Percentiles rank a stretch among this genome's conserved stretches.
Conservation (phyloP, 106 monocot genomes). For the Acorus calamus region DNA sequence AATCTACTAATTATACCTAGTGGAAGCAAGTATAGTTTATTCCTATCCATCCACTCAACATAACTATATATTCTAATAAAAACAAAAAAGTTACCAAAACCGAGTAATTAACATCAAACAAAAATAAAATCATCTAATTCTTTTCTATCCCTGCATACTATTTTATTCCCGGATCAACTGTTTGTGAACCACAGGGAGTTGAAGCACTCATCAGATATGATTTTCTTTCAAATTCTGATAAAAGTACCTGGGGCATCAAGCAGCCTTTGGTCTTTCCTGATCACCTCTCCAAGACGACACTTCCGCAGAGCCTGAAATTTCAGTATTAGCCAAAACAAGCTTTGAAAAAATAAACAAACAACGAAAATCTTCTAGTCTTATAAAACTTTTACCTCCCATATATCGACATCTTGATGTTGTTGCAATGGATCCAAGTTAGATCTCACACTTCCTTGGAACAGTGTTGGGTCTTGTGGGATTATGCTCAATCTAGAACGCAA, state of each 20-base stretch:
- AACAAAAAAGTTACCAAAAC: too few relatives aligned
- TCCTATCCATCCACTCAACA: too few relatives aligned
- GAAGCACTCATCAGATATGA: too few relatives aligned
- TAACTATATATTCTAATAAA: too few relatives aligned
- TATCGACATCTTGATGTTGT: constrained; percentile 56
- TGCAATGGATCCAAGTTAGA: constrained; percentile 74
- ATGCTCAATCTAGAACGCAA: constrained; percentile 71
- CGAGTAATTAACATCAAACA: too few relatives aligned
- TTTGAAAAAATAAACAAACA: not conserved
- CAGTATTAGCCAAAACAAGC: not conserved
- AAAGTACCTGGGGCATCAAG: constrained; percentile 74
- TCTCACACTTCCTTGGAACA: constrained; percentile 79
- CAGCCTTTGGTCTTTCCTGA: constrained; percentile 38
- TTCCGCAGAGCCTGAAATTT: constrained; percentile 45
- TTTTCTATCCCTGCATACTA: too few relatives aligned
- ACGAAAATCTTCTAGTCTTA: not conserved
- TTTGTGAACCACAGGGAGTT: too few relatives aligned
- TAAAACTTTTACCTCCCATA: constrained; percentile 63
- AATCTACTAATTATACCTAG: too few relatives aligned
- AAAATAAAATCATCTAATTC: too few relatives aligned
- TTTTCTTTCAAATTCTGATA: too few relatives aligned
- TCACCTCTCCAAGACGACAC: constrained; percentile 48
- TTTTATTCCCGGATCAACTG: too few relatives aligned
- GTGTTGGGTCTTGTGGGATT: constrained; percentile 88
- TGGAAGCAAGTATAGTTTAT: too few relatives aligned